These are phyloP conservation scores for Botryosphaeria dothidea DNA, from an alignment of 2,329 filamentous ascomycete genomes.

Conservation along the genomic window DNA sequence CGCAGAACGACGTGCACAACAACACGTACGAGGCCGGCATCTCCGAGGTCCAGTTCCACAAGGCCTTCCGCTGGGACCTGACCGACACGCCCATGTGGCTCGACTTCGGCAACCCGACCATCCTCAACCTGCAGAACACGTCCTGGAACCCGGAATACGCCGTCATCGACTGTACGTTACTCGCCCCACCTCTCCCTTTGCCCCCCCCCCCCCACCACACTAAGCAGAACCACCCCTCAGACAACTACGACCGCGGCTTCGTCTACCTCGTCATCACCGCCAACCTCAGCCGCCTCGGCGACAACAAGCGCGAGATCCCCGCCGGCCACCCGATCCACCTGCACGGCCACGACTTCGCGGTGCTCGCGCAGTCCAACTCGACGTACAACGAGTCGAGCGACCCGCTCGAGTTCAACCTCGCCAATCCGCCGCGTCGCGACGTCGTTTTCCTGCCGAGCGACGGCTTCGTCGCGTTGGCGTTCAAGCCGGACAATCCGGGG, in stretches of 20 bases:
- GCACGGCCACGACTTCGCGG: constrained; percentile 29
- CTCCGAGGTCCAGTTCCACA: constrained; percentile 13
- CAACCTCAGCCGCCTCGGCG: constrained; percentile 10
- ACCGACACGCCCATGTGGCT: constrained; percentile 28
- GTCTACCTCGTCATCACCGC: constrained; percentile 32
- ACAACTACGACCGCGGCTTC: constrained; percentile 25
- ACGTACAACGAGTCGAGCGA: constrained; percentile 45
- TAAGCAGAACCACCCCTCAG: background rate
- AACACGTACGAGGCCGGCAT: constrained; percentile 28
- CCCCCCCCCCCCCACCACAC: constrained; percentile 14
- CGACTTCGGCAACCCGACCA: constrained; percentile 29
- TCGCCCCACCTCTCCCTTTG: background rate
- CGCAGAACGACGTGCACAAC: constrained; percentile 23
- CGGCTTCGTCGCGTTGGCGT: constrained; percentile 37
- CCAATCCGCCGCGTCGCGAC: constrained; percentile 39
- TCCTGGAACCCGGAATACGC: constrained; percentile 25
- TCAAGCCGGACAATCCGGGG: constrained; percentile 39
- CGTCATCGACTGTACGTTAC: constrained; percentile 23
- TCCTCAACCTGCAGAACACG: constrained; percentile 28
- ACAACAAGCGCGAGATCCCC: constrained; percentile 19
- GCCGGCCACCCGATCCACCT: constrained; percentile 32
- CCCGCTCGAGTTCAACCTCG: constrained; percentile 44
- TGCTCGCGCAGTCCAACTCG: constrained; percentile 28
- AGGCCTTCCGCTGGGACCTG: constrained; percentile 27
- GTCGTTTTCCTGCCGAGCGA: constrained; percentile 32